phyloP scores from a whole-genome alignment of 2,329 filamentous ascomycete species.

The Fusarium verrucosum region DNA sequence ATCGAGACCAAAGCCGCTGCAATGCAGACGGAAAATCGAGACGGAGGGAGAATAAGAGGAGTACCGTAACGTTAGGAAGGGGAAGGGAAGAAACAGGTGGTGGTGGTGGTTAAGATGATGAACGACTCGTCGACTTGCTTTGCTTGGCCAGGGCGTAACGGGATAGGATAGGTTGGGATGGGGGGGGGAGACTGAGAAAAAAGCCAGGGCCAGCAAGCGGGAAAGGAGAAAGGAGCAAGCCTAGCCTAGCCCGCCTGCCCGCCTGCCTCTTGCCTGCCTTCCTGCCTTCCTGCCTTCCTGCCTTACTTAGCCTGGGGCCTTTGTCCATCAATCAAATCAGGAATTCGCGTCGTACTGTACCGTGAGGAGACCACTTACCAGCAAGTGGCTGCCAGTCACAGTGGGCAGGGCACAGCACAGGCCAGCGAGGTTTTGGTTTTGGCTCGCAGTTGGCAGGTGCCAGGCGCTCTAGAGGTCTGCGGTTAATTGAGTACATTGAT shows the following conservation, averaged over 20 bases:
- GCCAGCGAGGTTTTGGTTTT: constrained; percentile 31
- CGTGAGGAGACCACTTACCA: constrained; percentile 25
- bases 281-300: too few relatives aligned
- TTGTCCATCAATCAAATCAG: constrained; percentile 41
- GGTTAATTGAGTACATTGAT: constrained; percentile 9
- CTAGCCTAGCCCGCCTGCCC: too few relatives aligned
- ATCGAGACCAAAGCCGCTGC: constrained; percentile 39
- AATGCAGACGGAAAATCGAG: constrained; percentile 35
- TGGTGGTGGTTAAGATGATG: constrained; percentile 39
- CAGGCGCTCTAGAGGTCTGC: constrained; percentile 23
- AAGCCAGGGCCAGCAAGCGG: constrained; percentile 41
- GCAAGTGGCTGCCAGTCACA: not conserved
- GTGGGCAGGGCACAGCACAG: constrained; percentile 38
- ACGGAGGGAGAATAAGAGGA: constrained; percentile 28
- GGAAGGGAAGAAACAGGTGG: constrained; percentile 25
- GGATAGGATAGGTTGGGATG: constrained; percentile 34
- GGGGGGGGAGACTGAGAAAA: constrained; percentile 35
- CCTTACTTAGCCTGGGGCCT: too few relatives aligned
- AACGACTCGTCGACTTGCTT: constrained; percentile 39
- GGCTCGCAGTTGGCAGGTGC: constrained; percentile 39
- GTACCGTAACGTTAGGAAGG: constrained; percentile 25
- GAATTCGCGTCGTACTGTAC: constrained; percentile 40
- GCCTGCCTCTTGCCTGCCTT: too few relatives aligned
- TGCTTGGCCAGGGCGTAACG: constrained; percentile 36
- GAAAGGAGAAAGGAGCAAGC: constrained; percentile 43